These are phyloP conservation scores for Aspergillus sp. DNA, from an alignment of 2,329 filamentous ascomycete species.

Conservation along the genomic window DNA sequence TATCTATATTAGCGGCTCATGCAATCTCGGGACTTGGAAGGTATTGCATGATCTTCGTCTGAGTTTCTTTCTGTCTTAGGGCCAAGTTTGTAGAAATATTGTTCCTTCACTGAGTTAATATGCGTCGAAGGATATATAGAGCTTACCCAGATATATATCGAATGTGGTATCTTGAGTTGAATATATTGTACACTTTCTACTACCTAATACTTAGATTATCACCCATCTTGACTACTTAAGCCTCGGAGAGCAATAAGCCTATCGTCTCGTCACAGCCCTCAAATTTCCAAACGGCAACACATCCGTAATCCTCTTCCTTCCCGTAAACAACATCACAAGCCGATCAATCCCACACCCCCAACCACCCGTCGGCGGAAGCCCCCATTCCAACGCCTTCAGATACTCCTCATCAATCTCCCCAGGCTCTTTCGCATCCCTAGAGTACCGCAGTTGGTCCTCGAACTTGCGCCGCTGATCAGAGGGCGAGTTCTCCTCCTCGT, in stretches of 20 bases:
- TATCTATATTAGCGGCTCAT: not conserved
- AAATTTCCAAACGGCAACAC: constrained; percentile 87
- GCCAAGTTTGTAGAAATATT: not conserved
- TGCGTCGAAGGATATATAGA: not conserved
- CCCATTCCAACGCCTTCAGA: constrained; percentile 81
- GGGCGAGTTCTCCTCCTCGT: constrained; percentile 97
- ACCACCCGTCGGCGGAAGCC: constrained; percentile 91
- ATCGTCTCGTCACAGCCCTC: constrained; percentile 52
- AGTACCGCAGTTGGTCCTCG: constrained; percentile 58
- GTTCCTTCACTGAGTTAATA: not conserved
- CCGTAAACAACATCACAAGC: constrained; percentile 87
- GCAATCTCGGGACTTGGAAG: not conserved
- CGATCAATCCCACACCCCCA: constrained; percentile 96
- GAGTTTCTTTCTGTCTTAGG: not conserved
- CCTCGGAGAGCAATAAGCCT: not conserved
- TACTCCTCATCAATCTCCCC: constrained; percentile 75
- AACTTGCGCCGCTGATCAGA: constrained; percentile 86
- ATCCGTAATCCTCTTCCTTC: constrained; percentile 77
- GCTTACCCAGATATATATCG: not conserved
- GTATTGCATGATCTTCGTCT: not conserved
- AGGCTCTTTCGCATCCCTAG: constrained; percentile 54
- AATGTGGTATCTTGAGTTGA: constrained; percentile 1
- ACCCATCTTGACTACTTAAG: not conserved
- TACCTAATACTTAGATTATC: not conserved
- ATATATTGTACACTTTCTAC: not conserved